These are phyloP conservation scores for Candida morakotiae DNA, from an alignment of 805 yeast species.

Conservation along the genomic window DNA sequence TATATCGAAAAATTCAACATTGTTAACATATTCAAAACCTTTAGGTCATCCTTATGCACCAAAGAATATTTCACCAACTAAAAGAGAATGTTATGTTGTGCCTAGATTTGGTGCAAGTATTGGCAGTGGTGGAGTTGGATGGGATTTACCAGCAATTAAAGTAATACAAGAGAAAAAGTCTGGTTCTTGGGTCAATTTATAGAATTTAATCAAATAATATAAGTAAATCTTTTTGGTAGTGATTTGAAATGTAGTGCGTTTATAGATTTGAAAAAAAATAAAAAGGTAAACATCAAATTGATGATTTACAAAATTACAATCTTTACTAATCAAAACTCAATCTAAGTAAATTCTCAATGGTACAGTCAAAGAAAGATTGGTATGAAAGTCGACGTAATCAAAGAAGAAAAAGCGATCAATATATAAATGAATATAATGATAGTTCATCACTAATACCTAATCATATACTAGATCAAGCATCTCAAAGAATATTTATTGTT, in stretches of 20 bases:
- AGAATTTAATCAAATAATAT: neutral
- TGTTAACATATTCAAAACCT: slow-evolving; percentile 85
- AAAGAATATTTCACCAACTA: slow-evolving; percentile 56
- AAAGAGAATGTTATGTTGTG: slow-evolving; percentile 83
- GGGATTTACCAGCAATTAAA: slow-evolving; percentile 81
- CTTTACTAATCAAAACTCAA: no score
- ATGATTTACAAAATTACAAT: neutral
- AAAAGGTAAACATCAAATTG: slow-evolving; percentile 2
- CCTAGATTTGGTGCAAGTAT: slow-evolving; percentile 84
- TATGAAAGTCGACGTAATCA: slow-evolving; percentile 2
- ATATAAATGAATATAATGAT: slow-evolving; percentile 2
- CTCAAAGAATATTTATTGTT: slow-evolving; percentile 69
- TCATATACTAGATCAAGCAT: slow-evolving; percentile 62
- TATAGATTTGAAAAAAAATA: no score
- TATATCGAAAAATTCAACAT: slow-evolving; percentile 66
- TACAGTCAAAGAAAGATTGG: slow-evolving; percentile 2
- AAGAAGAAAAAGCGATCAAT: neutral
- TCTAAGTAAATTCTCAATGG: neutral
- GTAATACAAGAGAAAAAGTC: slow-evolving; percentile 64
- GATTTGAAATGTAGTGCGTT: no score
- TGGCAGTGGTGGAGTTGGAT: slow-evolving; percentile 83
- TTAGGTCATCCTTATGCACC: slow-evolving; percentile 89
- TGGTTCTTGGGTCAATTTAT: slow-evolving; percentile 58
- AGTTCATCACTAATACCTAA: slow-evolving; percentile 51
- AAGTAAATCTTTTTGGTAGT: no score